Conservation (phyloP, 2,329 filamentous ascomycete species). For the Penicillium sp. region DNA sequence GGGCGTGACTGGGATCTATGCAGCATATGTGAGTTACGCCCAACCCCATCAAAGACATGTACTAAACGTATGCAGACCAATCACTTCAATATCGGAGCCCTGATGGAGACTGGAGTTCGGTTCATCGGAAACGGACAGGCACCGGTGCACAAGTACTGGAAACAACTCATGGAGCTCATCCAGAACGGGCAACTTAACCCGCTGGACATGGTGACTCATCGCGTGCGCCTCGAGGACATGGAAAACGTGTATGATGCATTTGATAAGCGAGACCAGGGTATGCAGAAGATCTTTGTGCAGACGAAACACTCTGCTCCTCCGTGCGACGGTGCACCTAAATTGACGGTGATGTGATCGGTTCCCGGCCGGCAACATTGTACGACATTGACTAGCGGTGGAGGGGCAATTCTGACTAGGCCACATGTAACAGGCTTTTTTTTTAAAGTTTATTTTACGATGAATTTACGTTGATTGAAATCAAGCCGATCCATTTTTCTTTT, state of each 20-base stretch:
- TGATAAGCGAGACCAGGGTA: constrained; percentile 54
- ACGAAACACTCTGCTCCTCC: constrained; percentile 58
- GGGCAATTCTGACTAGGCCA: not conserved
- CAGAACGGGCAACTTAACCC: constrained; percentile 59
- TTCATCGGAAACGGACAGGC: constrained; percentile 67
- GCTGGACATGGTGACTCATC: constrained; percentile 76
- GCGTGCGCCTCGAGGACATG: constrained; percentile 70
- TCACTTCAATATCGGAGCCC: constrained; percentile 75
- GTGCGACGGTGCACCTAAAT: constrained; percentile 48
- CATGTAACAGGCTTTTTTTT: not conserved
- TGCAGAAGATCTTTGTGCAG: constrained; percentile 77
- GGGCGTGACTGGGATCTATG: constrained; percentile 72
- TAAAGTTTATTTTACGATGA: not conserved
- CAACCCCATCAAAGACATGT: not conserved
- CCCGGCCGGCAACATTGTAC: not conserved
- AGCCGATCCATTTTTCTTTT: not conserved
- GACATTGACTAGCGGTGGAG: not conserved
- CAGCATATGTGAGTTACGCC: constrained; percentile 52
- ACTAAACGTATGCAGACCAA: constrained; percentile 41
- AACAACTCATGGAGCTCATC: constrained; percentile 67
- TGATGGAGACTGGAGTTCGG: constrained; percentile 80
- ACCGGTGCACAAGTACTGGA: constrained; percentile 81
- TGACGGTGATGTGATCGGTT: constrained; percentile 42
- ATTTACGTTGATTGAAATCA: not conserved
- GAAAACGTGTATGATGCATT: constrained; percentile 65